Base-by-base conservation (phyloP, 179 eudicot genomes). In the Nepenthes alata region DNA sequence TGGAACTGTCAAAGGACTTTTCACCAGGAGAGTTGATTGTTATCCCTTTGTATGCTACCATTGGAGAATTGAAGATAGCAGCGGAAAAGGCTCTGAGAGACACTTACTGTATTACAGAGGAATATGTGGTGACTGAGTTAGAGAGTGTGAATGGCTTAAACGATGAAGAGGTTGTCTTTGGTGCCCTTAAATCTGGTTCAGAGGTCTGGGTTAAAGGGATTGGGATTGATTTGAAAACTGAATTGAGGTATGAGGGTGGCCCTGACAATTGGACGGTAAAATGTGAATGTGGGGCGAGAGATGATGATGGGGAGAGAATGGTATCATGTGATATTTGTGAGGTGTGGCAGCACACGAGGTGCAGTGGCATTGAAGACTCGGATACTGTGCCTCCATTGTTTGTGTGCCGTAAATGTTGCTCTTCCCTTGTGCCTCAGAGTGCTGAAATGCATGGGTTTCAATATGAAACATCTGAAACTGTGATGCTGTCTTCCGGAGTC, bases 221-320 rank as follows among this genome's bases (percentile, higher is more conserved):
- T 0, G 85, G 83, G 62, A 53, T 75, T 61, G 81, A 82, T 60
- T 50, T 72, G 62, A 76, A 58, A 4, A 66, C 45, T 1, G 88
- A 78, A 14, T 70, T 80, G 48, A 75, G 65, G 58, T 80, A 80
- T 45, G 88, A 85, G 69, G 83, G 87, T 25, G 96, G 94, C 13
- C 55, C 70, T 0, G 94, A 81, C 37, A 84, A 76, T 9, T 91
- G 97, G 97, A 78, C 67, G 0, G 96, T 91, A 0, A 79, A 53
- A 45, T 91, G 97, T 75, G 73, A 72, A 37, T 88, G 97, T 60
- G 96, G 97, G 35, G 85, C 96, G 0, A 61, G 53, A 41, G 97
- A 91, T 52, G 96, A 88, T 62, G 95, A 91, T 63, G 97, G 97
- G 53, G 97, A 91, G 72, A 75, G 91, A 77, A 91, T 91, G 97